Percentiles rank a stretch among this genome's conserved stretches.
phyloP scores from a whole-genome alignment of 2,329 filamentous ascomycete species.

The Helotiales sp. region DNA sequence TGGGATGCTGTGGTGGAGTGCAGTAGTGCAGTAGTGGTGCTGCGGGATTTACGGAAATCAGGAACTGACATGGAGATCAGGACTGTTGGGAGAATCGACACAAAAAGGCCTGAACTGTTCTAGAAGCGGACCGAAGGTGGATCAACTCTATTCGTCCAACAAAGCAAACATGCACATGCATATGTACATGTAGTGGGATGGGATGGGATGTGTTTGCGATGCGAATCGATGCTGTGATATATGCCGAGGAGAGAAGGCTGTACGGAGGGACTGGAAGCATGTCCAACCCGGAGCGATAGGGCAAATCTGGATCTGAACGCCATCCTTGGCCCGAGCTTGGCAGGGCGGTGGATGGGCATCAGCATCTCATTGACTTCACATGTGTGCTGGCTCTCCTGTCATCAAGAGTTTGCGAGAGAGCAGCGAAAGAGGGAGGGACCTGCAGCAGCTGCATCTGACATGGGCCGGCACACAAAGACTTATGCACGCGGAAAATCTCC shows the following conservation, averaged over 20 bases:
- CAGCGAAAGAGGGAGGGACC: too few species aligned
- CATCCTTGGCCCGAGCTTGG: not conserved
- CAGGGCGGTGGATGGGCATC: too few species aligned
- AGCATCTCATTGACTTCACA: too few species aligned
- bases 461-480: not conserved
- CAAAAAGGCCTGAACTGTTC: too few species aligned
- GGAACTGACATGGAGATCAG: not conserved
- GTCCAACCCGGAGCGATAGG: not conserved
- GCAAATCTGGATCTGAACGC: not conserved
- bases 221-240: not conserved
- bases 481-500: slow-evolving; percentile 1
- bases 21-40: not conserved
- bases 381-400: too few species aligned
- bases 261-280: too few species aligned
- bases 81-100: not conserved
- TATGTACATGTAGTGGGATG: not conserved
- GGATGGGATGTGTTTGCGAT: too few species aligned
- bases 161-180: not conserved
- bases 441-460: not conserved
- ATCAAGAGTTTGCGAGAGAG: too few species aligned
- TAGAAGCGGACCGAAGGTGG: too few species aligned
- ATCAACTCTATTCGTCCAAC: slow-evolving; percentile 7
- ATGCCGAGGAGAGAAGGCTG: not conserved
- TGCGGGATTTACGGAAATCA: not conserved
- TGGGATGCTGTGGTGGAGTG: not conserved